A percentile compares a stretch with the other conserved stretches of the same genome.
phyloP scores from a whole-genome alignment of 1,284 basidiomycete genomes.

The Pyrrhoderma lamaoense region DNA sequence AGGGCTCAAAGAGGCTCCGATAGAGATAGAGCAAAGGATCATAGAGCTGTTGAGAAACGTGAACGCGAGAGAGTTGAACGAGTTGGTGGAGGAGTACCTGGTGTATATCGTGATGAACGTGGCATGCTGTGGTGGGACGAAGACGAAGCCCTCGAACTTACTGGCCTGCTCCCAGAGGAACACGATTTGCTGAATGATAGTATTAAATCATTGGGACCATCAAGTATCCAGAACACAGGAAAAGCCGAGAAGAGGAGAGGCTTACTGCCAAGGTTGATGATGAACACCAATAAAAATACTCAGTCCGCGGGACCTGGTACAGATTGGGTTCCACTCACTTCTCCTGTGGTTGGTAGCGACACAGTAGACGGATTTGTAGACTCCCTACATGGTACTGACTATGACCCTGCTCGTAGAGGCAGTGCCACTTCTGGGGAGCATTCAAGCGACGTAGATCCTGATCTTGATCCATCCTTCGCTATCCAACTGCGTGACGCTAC shows the following conservation, averaged over 20 bases:
- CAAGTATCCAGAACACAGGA: neutral
- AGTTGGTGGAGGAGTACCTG: conserved; percentile 33
- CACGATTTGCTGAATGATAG: neutral
- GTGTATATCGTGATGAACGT: conserved; percentile 48
- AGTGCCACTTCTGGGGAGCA: conserved; percentile 5
- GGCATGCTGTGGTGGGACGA: conserved; percentile 65
- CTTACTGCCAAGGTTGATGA: conserved; percentile 12
- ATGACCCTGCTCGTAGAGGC: conserved; percentile 2
- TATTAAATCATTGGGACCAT: too few species aligned
- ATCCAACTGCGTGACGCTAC: conserved; percentile 6
- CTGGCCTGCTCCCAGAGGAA: conserved; percentile 33
- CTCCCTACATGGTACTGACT: neutral
- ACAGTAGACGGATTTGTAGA: too few species aligned
- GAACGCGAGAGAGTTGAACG: neutral
- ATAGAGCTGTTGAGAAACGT: conserved; percentile 1
- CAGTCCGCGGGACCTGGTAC: neutral
- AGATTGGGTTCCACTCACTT: too few species aligned
- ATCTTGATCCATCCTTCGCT: conserved; percentile 13
- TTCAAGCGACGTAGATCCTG: neutral
- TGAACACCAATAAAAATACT: conserved; percentile 1
- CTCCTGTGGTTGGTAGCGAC: too few species aligned
- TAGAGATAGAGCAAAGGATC: neutral
- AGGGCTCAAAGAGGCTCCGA: neutral
- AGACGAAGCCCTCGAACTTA: conserved; percentile 62
- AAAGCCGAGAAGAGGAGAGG: conserved; percentile 9